Percentiles rank a stretch among this genome's conserved stretches.
Conservation (phyloP, 768 basidiomycete species). For the Hygrophorus russula region DNA sequence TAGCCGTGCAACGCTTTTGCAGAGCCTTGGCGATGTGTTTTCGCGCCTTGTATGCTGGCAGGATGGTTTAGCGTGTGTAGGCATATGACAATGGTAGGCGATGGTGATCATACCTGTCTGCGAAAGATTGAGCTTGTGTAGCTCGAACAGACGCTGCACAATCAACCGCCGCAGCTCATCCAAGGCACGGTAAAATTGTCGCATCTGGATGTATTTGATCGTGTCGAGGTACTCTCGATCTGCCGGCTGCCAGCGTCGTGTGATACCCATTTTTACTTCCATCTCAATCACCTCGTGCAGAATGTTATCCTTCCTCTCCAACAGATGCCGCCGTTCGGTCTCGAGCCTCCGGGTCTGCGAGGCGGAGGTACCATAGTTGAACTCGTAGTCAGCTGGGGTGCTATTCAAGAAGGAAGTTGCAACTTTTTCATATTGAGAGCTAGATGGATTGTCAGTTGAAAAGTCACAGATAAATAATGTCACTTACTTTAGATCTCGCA, state of each 20-base stretch:
- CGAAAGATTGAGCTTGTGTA: constrained; percentile 25
- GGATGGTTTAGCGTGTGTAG: not conserved
- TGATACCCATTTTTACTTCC: constrained; percentile 16
- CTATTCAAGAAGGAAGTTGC: constrained; percentile 8
- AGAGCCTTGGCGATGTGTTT: constrained; percentile 20
- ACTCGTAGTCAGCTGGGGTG: constrained; percentile 8
- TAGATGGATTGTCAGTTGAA: constrained; percentile 3
- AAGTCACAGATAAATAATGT: not conserved
- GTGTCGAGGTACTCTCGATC: constrained; percentile 15
- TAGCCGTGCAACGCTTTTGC: constrained; percentile 17
- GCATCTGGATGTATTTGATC: constrained; percentile 6
- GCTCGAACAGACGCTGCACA: constrained; percentile 24
- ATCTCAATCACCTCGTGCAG: constrained; percentile 11
- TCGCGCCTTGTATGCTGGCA: constrained; percentile 18
- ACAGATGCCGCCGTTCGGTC: constrained; percentile 12
- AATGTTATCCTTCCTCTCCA: constrained; percentile 10
- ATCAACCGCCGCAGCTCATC: constrained; percentile 22
- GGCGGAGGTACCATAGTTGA: constrained; percentile 9
- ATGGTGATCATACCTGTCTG: constrained; percentile 23
- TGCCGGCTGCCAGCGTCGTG: constrained; percentile 15
- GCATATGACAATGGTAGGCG: constrained; percentile 3
- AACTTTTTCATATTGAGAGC: constrained; percentile 6
- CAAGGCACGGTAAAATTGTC: constrained; percentile 14
- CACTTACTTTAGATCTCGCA: constrained; percentile 9
- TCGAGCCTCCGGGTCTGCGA: constrained; percentile 15